Evolutionary conservation across 2,329 filamentous ascomycete species (phyloP), one percentile per base, ranked within the genome.

Genomic region (Diaporthe citrichinensis): DNA sequence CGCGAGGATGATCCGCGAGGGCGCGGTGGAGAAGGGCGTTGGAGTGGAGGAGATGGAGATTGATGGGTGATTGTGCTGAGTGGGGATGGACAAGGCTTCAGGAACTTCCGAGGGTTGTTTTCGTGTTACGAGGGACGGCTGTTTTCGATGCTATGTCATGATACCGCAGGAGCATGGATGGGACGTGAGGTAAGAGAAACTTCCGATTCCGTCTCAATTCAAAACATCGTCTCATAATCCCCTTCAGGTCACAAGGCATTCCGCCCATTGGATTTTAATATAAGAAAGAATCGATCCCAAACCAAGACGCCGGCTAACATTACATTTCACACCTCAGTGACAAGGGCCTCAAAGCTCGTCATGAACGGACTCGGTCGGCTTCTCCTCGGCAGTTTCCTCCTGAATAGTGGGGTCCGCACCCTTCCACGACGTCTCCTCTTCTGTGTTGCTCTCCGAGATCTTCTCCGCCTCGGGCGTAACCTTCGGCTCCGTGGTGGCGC

Each of bases 1-100:
- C 4, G 87, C 85, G 76, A 89, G 88, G 82, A 91, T 95, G 86
- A 83, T 95, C 20, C 86, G 87, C 58, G 90, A 91, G 78, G 89
- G 88, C 0, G 85, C 86, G 6, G 86, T 89, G 34, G 87, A 87
- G 78, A 87, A 83, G 79, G 87, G 88, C 14, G 85, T 85, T 72
- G 84, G 84, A 15, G 84, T 89, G 82, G 71, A 68, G 1, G 86
- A 84, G 14, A 88, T 90, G 86, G 88, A 90, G 71, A 81, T 91
- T 80, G 88, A 90, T 61, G 53, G 73, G 7, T 81, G 74, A 77
- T 46, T 8, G 17, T 20, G 15, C 79, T 73, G 14, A 76, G 78
- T n/a, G 75, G 58, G 14, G 31, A 23, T 4, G 44, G 31, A 61
- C 23, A 14, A 7, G 2, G 39, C 8, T 53, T 36, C 7, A 7